Base-by-base conservation (phyloP, 1,284 basidiomycete genomes). In the Grifola frondosa region DNA sequence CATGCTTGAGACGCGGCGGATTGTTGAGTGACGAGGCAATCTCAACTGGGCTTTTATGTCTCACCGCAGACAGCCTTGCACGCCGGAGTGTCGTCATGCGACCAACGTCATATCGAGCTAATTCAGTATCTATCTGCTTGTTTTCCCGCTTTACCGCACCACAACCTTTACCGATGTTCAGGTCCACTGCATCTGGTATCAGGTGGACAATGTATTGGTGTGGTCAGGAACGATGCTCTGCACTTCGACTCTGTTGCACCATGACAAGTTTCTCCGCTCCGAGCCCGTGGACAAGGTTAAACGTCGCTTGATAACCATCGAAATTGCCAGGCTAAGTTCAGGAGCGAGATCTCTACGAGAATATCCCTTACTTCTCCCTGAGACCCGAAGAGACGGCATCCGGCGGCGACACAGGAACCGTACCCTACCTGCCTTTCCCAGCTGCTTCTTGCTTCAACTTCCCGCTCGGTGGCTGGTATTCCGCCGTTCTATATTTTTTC, bases 241-340 rank as follows among this genome's bases (percentile, higher is more conserved):
- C 39, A 40, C 32, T 30, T 29, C 37, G 26, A 20, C 24, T 12
- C 38, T 39, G 45, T 56, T 52, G 40, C 31, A 29, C 19, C 11
- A n/a, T 33, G 48, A 49, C 49, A 50, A 52, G 57, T 62, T 62
- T 59, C 50, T 54, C 60, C 60, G 60, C 21, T 33, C 49, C 52
- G 41, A 37, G 40, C 37, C 49, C 43, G 46, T 40, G 44, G 50
- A 33, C 31, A 48, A 54, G 57, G 58, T 53, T 57, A 56, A 60
- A 60, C 50, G 41, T 59, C 58, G 57, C 58, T 42, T 29, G 31
- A 50, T 47, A 44, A 30, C 43, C 53, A 40, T 40, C 37, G 42
- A 39, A 10, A 28, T 29, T 44, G 29, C 52, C 52, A 40, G 49
- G 43, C 46, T 28, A 32, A 42, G 39, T 30, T 28, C 34, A 40